Conservation (phyloP, 2,329 filamentous ascomycete species). For the Colletotrichum musicola region DNA sequence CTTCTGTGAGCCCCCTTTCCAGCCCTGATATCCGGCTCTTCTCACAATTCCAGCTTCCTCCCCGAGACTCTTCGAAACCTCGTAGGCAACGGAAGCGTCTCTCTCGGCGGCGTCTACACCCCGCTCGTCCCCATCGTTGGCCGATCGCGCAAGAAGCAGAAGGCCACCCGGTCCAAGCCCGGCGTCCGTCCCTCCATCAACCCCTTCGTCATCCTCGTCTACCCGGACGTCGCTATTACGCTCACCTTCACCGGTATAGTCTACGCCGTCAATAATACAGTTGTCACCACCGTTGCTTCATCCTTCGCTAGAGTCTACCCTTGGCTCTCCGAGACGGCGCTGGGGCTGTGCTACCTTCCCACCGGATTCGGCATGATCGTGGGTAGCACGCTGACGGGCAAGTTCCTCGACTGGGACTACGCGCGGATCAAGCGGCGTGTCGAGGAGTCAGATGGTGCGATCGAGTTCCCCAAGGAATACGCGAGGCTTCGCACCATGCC, state of each 20-base stretch:
- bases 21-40: too few species aligned
- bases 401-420: constrained; percentile 48
- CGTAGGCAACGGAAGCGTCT: constrained; percentile 45
- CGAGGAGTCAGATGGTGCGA: background rate
- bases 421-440: constrained; percentile 40
- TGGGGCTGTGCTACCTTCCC: constrained; percentile 49
- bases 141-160: constrained; percentile 24
- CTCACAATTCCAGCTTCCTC: constrained; percentile 36
- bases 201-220: constrained; percentile 48
- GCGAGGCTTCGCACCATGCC: constrained; percentile 46
- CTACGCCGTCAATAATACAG: constrained; percentile 51
- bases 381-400: constrained; percentile 46
- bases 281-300: constrained; percentile 51
- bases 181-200: constrained; percentile 39
- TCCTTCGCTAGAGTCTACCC: constrained; percentile 43
- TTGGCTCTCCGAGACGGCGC: constrained; percentile 46
- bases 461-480: constrained; percentile 45
- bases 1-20: constrained; percentile 35
- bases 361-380: constrained; percentile 48
- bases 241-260: constrained; percentile 49
- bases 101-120: constrained; percentile 35
- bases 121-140: constrained; percentile 42
- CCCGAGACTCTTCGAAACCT: constrained; percentile 48
- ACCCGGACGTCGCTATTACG: constrained; percentile 47
- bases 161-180: constrained; percentile 5